Evolutionary conservation across 2,329 filamentous ascomycete genomes (phyloP), one percentile per base, ranked within the genome.

Genomic region (Penicillium sp.): DNA sequence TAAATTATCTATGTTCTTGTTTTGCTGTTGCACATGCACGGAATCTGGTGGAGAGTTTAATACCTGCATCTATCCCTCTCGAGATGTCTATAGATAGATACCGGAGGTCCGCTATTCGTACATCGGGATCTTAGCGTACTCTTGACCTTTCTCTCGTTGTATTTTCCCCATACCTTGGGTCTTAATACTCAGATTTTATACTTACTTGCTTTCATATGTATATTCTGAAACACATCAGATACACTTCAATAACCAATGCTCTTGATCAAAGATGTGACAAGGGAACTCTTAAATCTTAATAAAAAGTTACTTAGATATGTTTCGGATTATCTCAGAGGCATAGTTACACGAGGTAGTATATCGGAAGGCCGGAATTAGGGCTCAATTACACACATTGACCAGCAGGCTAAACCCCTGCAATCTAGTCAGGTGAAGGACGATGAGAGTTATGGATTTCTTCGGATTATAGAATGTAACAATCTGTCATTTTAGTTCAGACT

Each of bases 61-160:
- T 50, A 43, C 46, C 39, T 55, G 31, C 33, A 52, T 50, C 15
- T 55, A 44, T 55, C 13, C 23, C 23, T 36, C 36, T 51, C 33
- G 15, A n/a, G 16, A 51, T 55, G 41, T 53, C 53, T 55, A 51
- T 55, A 51, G 46, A 55, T 55, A 55, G 53, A 55, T 55, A 47
- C 53, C 47, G 53, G 47, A 55, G 53, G 39, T 55, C 53, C 46
- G 46, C 34, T 29, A 43, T 50, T 55, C 10, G 53, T 55, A 51
- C 39, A 48, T 50, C 39, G 47, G 46, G 38, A 50, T 41, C 39
- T 50, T 29, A 44, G 46, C 53, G 47, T 51, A 45, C 19, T 41
- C 47, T 50, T 31, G 38, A 23, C 38, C 25, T 43, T 11, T 19
- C 9, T 16, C 6, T n/a, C n/a, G 29, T 44, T 33, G 21, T 43